phyloP scores from a whole-genome alignment of 768 basidiomycete species.

The Leccinum imitatum region DNA sequence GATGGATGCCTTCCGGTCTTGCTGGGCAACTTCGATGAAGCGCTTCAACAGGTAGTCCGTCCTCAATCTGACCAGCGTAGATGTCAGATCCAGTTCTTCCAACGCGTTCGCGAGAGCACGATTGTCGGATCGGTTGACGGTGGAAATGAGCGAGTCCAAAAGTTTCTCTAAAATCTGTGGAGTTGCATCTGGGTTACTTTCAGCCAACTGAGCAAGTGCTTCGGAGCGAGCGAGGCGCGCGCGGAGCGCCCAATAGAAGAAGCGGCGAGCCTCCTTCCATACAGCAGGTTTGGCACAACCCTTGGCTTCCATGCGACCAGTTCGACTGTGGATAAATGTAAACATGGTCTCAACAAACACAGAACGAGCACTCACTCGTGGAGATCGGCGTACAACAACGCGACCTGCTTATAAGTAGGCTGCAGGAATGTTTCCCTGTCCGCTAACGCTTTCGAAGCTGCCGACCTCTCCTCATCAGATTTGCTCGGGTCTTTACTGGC shows the following conservation, averaged over 20 bases:
- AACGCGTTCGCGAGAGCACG: constrained; percentile 61
- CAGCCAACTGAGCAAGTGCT: constrained; percentile 60
- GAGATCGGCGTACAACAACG: constrained; percentile 91
- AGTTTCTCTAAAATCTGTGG: constrained; percentile 65
- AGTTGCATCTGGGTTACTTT: constrained; percentile 70
- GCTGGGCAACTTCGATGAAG: constrained; percentile 65
- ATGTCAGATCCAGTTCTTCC: constrained; percentile 67
- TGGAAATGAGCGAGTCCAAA: constrained; percentile 58
- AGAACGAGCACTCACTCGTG: constrained; percentile 72
- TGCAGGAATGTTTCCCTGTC: constrained; percentile 77
- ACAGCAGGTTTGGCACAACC: constrained; percentile 84
- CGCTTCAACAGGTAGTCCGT: constrained; percentile 66
- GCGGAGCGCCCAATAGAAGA: constrained; percentile 93
- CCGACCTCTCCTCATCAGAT: constrained; percentile 70
- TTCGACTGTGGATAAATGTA: constrained; percentile 55
- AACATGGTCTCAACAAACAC: constrained; percentile 1
- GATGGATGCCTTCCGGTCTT: constrained; percentile 75
- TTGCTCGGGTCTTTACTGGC: constrained; percentile 75
- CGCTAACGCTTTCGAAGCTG: constrained; percentile 65
- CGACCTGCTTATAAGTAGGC: constrained; percentile 93
- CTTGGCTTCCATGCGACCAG: constrained; percentile 97
- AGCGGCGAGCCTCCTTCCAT: constrained; percentile 87
- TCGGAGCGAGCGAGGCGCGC: constrained; percentile 72
- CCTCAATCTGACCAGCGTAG: constrained; percentile 62
- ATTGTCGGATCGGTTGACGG: constrained; percentile 52